Percentiles rank a stretch among this genome's conserved stretches.
These are phyloP conservation scores for Streptanthus diversifolius DNA, from an alignment of 345 rosid species.

Conservation along the genomic window DNA sequence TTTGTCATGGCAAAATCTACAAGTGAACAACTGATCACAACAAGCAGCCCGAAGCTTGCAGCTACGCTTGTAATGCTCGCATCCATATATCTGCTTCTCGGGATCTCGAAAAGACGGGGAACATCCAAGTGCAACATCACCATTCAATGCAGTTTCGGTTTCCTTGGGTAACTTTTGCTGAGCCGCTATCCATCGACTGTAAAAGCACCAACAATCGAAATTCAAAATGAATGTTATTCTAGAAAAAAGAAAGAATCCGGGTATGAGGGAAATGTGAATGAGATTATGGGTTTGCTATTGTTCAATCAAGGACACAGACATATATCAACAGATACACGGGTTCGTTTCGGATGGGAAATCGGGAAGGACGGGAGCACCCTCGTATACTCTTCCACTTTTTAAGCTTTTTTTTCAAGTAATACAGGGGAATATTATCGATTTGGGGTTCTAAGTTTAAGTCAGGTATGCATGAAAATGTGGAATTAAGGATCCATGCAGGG, in stretches of 20 bases:
- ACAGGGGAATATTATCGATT: not conserved
- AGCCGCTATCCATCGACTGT: constrained; percentile 85
- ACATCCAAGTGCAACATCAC: constrained; percentile 48
- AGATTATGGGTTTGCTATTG: constrained; percentile 10
- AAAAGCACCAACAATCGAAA: constrained; percentile 16
- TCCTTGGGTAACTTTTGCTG: constrained; percentile 73
- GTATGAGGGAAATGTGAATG: not conserved
- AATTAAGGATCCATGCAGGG: constrained; percentile 29
- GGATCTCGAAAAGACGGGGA: constrained; percentile 64
- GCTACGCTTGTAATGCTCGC: constrained; percentile 86
- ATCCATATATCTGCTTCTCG: constrained; percentile 69
- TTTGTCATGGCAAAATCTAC: constrained; percentile 89
- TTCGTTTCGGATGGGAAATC: not conserved
- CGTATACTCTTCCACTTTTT: not conserved
- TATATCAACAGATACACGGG: not conserved
- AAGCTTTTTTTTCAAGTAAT: not conserved
- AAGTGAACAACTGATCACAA: constrained; percentile 68
- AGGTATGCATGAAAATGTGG: not conserved
- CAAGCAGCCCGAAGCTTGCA: constrained; percentile 82
- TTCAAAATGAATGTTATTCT: not conserved
- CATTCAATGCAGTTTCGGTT: constrained; percentile 45
- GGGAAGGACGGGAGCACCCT: constrained; percentile 5
- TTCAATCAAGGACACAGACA: not conserved
- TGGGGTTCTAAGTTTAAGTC: not conserved
- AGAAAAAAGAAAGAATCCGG: not conserved